Percentiles rank a stretch among this genome's conserved stretches.
Conservation (phyloP, 2,329 filamentous ascomycete genomes). For the Diaporthe helianthi region DNA sequence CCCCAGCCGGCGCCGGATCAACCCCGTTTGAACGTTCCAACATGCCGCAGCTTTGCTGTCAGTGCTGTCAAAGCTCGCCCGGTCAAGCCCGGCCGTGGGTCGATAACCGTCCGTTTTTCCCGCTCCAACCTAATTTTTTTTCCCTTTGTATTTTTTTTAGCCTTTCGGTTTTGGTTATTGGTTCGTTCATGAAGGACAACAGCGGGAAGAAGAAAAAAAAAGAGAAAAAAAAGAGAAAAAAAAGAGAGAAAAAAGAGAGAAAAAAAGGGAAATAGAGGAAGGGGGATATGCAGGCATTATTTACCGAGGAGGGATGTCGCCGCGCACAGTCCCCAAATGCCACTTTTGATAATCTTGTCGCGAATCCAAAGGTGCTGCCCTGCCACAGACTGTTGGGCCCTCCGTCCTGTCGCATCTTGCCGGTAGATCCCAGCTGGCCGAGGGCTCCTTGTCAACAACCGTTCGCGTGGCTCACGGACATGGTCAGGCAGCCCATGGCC, state of each 20-base stretch:
- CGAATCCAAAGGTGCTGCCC: slow-evolving; percentile 1
- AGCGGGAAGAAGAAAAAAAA: too few species aligned
- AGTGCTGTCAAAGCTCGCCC: slow-evolving; percentile 23
- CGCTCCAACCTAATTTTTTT: slow-evolving; percentile 1
- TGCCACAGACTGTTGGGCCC: background rate
- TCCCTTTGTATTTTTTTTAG: too few species aligned
- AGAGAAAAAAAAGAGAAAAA: background rate
- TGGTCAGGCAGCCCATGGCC: slow-evolving; percentile 19
- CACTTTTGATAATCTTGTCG: slow-evolving; percentile 17
- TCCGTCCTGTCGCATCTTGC: slow-evolving; percentile 15
- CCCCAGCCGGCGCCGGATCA: slow-evolving; percentile 14
- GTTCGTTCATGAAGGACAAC: too few species aligned
- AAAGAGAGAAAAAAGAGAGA: background rate
- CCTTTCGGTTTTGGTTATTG: too few species aligned
- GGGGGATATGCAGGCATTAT: background rate
- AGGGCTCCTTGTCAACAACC: slow-evolving; percentile 22
- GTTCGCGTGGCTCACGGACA: slow-evolving; percentile 20
- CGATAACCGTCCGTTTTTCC: slow-evolving; percentile 6
- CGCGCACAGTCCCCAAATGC: slow-evolving; percentile 18
- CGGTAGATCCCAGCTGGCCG: slow-evolving; percentile 10
- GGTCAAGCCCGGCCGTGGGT: slow-evolving; percentile 13
- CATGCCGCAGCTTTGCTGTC: slow-evolving; percentile 15
- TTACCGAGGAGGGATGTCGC: too few species aligned
- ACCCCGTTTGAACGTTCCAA: slow-evolving; percentile 8
- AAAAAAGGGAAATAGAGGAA: background rate